Percentiles rank a stretch among this genome's conserved stretches.
phyloP scores from a whole-genome alignment of 352 stramenopile genomes.

The Phytophthora boehmeriae region DNA sequence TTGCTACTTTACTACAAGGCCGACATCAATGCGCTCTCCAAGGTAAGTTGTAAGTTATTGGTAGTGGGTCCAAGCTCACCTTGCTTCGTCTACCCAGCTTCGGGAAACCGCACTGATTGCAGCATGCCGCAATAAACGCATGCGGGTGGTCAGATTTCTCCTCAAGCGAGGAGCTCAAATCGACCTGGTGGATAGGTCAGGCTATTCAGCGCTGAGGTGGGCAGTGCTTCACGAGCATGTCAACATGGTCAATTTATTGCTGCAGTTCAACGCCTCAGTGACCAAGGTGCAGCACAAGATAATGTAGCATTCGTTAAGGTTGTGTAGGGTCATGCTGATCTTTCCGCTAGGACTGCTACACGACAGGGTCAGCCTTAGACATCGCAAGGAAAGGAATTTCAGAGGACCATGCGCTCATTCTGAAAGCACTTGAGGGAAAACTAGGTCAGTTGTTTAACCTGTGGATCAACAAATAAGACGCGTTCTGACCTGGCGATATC shows the following conservation, averaged over 20 bases:
- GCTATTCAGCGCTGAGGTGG: slow-evolving; percentile 61
- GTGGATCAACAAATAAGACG: background rate
- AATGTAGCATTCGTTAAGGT: background rate
- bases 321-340: background rate
- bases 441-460: slow-evolving; percentile 32
- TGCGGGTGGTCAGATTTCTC: slow-evolving; percentile 42
- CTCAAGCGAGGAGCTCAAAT: slow-evolving; percentile 43
- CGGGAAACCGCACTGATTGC: slow-evolving; percentile 57
- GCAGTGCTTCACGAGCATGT: slow-evolving; percentile 42
- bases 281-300: slow-evolving; percentile 20
- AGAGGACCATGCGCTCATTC: slow-evolving; percentile 42
- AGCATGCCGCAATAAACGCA: slow-evolving; percentile 55
- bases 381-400: slow-evolving; percentile 41
- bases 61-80: background rate
- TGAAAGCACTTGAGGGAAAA: slow-evolving; percentile 45
- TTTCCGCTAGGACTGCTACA: slow-evolving; percentile 43
- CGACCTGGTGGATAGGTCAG: slow-evolving; percentile 47
- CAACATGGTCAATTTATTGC: slow-evolving; percentile 41
- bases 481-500: background rate
- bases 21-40: slow-evolving; percentile 58
- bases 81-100: slow-evolving; percentile 30
- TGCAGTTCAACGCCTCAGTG: slow-evolving; percentile 50
- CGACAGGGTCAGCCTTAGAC: slow-evolving; percentile 50
- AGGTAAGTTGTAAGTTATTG: slow-evolving; percentile 21
- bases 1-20: slow-evolving; percentile 64